phyloP scores from a whole-genome alignment of 2,329 filamentous ascomycete genomes.

The Ophiostoma ips region DNA sequence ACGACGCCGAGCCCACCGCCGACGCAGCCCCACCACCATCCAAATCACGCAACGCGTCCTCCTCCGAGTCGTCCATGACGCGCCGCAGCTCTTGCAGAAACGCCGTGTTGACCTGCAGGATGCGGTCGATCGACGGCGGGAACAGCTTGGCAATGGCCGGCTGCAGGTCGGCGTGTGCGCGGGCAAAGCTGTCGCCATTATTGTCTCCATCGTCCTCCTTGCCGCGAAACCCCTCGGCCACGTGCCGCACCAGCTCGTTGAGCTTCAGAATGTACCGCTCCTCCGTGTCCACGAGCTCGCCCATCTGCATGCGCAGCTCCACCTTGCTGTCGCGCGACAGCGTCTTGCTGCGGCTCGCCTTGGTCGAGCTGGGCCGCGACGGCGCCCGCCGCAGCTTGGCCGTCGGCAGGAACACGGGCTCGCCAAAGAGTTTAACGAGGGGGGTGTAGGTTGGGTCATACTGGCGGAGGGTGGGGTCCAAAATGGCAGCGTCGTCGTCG shows the following conservation, averaged over 20 bases:
- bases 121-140: conserved; percentile 64
- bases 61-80: conserved; percentile 71
- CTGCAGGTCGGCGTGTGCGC: conserved; percentile 58
- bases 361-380: conserved; percentile 70
- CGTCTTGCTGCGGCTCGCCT: conserved; percentile 48
- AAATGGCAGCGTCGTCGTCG: conserved; percentile 43
- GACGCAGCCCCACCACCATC: conserved; percentile 35
- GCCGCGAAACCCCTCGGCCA: conserved; percentile 75
- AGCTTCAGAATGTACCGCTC: conserved; percentile 86
- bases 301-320: conserved; percentile 74
- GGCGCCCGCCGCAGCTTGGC: conserved; percentile 72
- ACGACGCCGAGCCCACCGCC: conserved; percentile 20
- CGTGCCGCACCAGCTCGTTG: conserved; percentile 64
- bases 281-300: conserved; percentile 83
- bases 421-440: conserved; percentile 65
- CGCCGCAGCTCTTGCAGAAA: conserved; percentile 67
- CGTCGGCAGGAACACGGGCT: conserved; percentile 75
- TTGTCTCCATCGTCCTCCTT: no score
- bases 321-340: conserved; percentile 75
- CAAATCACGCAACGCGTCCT: conserved; percentile 64
- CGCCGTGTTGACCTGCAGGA: conserved; percentile 65
- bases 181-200: conserved; percentile 49
- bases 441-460: conserved; percentile 62
- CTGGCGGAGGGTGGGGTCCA: conserved; percentile 49
- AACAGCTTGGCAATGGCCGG: conserved; percentile 66